Conservation (phyloP, 148 eudicot genomes). For the Rhododendron molle region DNA sequence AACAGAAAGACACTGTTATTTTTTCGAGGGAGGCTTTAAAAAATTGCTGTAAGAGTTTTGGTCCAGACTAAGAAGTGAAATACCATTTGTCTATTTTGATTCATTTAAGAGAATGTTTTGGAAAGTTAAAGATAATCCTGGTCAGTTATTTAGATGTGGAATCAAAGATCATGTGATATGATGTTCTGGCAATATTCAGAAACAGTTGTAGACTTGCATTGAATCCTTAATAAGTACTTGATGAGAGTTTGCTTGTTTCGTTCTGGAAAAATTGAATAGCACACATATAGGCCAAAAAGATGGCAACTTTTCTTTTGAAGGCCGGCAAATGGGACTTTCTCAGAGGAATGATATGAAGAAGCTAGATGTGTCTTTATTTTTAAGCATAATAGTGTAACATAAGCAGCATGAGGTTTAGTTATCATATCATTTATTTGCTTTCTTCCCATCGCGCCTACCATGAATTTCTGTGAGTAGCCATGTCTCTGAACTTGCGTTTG, state of each 20-base stretch:
- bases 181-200: not conserved
- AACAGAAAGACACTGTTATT: slow-evolving; percentile 80
- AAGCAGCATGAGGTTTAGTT: not conserved
- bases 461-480: not conserved
- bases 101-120: not conserved
- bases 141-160: not conserved
- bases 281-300: not conserved
- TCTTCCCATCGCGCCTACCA: not conserved
- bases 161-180: not conserved
- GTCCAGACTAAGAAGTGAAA: not conserved
- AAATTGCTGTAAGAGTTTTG: slow-evolving; percentile 78
- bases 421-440: not conserved
- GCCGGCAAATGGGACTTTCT: not conserved
- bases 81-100: not conserved
- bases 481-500: not conserved
- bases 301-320: not conserved
- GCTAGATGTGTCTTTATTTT: not conserved
- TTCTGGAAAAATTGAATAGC: not conserved
- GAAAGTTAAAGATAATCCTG: not conserved
- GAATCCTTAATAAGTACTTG: not conserved
- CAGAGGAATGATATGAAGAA: not conserved
- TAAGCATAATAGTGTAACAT: not conserved
- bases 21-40: slow-evolving; percentile 94
- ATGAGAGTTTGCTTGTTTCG: not conserved
- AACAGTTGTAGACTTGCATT: not conserved